These are phyloP conservation scores for Penicillium verrucosum DNA, from an alignment of 2,329 filamentous ascomycete genomes.

Conservation along the genomic window DNA sequence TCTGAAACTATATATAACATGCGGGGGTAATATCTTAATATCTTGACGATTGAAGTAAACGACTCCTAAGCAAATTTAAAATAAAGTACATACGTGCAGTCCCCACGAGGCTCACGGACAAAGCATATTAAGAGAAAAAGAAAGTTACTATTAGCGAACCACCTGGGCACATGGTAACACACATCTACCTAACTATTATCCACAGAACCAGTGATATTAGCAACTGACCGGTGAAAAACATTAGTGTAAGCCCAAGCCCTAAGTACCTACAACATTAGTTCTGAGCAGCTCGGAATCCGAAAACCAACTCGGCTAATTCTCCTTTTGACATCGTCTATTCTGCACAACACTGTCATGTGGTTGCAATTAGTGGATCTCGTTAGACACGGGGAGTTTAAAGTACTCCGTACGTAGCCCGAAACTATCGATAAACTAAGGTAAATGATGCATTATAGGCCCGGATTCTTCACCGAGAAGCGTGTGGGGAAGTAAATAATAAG, in stretches of 20 bases:
- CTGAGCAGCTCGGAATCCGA: background rate
- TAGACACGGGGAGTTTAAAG: background rate
- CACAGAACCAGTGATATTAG: background rate
- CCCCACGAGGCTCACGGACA: background rate
- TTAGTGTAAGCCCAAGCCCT: conserved; percentile 5
- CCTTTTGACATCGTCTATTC: background rate
- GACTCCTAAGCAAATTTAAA: background rate
- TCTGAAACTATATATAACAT: background rate
- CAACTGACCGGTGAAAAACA: conserved; percentile 4
- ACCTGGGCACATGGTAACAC: background rate
- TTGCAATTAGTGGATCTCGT: background rate
- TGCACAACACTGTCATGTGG: conserved; percentile 1
- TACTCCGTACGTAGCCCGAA: background rate
- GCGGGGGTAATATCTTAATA: background rate
- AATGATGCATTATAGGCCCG: conserved; percentile 8
- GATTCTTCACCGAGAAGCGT: conserved; percentile 18
- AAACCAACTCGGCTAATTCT: background rate
- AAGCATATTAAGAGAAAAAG: background rate
- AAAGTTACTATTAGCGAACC: background rate
- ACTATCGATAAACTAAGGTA: background rate
- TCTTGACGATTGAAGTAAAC: background rate
- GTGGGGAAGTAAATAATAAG: conserved; percentile 14
- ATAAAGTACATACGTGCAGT: background rate
- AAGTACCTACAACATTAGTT: background rate
- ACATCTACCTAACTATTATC: background rate